Evolutionary conservation across 1,284 basidiomycete species (phyloP).

Genomic region (Flammula alnicola): DNA sequence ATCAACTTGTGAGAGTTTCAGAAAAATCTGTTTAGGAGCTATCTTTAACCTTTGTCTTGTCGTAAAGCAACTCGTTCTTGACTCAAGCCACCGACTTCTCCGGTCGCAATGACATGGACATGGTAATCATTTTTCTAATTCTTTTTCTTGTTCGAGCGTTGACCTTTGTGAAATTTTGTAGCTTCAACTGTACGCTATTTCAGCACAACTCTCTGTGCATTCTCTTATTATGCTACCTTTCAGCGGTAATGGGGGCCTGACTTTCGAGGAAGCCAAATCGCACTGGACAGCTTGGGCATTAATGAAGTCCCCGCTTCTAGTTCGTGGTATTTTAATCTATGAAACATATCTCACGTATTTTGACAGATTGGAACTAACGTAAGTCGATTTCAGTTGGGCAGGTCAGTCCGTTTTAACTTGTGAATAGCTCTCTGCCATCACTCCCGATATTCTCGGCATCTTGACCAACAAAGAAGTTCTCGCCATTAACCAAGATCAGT

Average conservation of each 20-base stretch:
- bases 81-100: constrained; percentile 61
- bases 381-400: constrained; percentile 2
- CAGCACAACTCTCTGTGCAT: background rate
- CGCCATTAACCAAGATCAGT: constrained; percentile 69
- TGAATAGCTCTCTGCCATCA: constrained; percentile 51
- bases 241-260: constrained; percentile 62
- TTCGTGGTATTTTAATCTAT: constrained; percentile 31
- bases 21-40: background rate
- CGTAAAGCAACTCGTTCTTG: constrained; percentile 46
- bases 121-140: constrained; percentile 41
- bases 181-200: constrained; percentile 54
- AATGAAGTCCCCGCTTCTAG: constrained; percentile 61
- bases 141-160: background rate
- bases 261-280: constrained; percentile 60
- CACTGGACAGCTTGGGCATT: constrained; percentile 70
- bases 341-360: background rate
- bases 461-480: constrained; percentile 65
- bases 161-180: constrained; percentile 24
- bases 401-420: background rate
- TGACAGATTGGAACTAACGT: constrained; percentile 37
- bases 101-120: constrained; percentile 63
- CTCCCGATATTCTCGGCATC: constrained; percentile 53
- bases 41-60: background rate
- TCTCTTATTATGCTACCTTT: background rate
- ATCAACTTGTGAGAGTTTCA: constrained; percentile 32